Conservation (phyloP, 169 alveolate genomes). For the Babesia sp. region DNA sequence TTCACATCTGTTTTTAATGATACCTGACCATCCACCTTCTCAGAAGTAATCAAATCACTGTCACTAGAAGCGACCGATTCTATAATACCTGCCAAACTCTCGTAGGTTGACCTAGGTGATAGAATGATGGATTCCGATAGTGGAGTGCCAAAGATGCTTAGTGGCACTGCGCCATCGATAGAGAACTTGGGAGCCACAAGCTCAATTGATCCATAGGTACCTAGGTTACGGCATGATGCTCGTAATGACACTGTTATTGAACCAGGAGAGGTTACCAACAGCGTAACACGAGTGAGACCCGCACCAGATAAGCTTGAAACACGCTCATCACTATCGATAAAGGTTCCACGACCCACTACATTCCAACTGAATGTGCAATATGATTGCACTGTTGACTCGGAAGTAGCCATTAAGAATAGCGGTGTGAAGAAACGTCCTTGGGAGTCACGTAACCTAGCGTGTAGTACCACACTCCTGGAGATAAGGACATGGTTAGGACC, state of each 20-base stretch:
- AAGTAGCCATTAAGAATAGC: conserved; percentile 5
- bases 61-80: conserved; percentile 23
- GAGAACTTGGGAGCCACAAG: conserved; percentile 1
- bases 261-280: conserved; percentile 22
- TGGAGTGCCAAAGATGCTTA: conserved; percentile 2
- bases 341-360: conserved; percentile 15
- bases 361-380: conserved; percentile 25
- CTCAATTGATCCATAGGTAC: neutral
- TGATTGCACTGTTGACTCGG: conserved; percentile 8
- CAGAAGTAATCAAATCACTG: neutral
- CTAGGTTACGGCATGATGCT: conserved; percentile 26
- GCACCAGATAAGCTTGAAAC: conserved; percentile 10
- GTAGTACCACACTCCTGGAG: neutral
- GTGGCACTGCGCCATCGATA: conserved; percentile 1
- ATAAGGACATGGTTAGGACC: conserved; percentile 7
- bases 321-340: conserved; percentile 18
- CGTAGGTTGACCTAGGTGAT: conserved; percentile 3
- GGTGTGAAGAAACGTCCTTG: conserved; percentile 15
- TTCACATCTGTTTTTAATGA: conserved; percentile 14
- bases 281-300: conserved; percentile 7
- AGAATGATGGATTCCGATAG: neutral
- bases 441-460: conserved; percentile 2
- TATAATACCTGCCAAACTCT: conserved; percentile 11
- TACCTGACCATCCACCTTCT: neutral
- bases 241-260: conserved; percentile 1